Percentiles rank a stretch among this genome's conserved stretches.
Evolutionary conservation across 2,329 filamentous ascomycete genomes (phyloP).

Genomic region (Macrophomina pseudophaseolina): DNA sequence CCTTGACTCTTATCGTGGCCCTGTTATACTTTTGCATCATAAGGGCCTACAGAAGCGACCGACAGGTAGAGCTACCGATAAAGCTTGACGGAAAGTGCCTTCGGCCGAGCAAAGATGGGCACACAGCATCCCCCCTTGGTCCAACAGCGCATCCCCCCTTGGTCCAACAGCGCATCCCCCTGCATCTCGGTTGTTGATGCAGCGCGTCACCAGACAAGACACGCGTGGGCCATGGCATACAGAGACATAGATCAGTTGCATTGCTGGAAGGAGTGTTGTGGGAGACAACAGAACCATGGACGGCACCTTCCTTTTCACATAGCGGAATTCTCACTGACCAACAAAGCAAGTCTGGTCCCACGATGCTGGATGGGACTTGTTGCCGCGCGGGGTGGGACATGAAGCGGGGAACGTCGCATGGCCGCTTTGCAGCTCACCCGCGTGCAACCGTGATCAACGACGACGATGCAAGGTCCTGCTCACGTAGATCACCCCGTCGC

Average conservation of each 20-base stretch:
- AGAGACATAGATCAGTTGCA: neutral
- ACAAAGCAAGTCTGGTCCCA: constrained; percentile 1
- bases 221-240: neutral
- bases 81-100: constrained; percentile 18
- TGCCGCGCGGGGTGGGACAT: constrained; percentile 18
- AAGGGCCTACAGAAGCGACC: neutral
- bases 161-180: neutral
- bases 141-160: neutral
- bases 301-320: neutral
- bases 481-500: constrained; percentile 14
- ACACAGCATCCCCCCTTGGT: constrained; percentile 2
- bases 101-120: constrained; percentile 16
- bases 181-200: constrained; percentile 20
- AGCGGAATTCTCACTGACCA: neutral
- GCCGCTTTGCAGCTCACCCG: constrained; percentile 23
- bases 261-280: neutral
- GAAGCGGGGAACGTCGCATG: constrained; percentile 25
- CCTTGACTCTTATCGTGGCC: neutral
- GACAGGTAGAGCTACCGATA: neutral
- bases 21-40: constrained; percentile 2
- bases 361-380: constrained; percentile 8
- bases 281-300: neutral
- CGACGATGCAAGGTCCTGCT: constrained; percentile 21
- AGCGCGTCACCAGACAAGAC: constrained; percentile 9
- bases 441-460: constrained; percentile 23